phyloP scores from a whole-genome alignment of 768 basidiomycete genomes.

The Pulveroboletus sp. region DNA sequence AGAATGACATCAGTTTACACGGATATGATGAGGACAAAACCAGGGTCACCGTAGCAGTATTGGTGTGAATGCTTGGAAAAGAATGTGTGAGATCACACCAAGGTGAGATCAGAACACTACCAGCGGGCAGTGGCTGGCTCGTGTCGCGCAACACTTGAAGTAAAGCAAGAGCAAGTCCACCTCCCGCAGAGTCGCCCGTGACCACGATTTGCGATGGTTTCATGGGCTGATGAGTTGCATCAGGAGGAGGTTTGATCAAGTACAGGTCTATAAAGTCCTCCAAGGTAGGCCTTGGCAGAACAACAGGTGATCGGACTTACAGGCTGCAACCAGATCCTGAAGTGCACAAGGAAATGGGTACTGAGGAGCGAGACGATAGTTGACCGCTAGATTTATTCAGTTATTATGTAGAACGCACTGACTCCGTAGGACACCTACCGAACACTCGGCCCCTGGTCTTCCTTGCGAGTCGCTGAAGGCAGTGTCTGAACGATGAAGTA shows the following conservation, averaged over 20 bases:
- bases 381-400: slow-evolving; percentile 49
- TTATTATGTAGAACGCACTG: background rate
- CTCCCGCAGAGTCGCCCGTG: slow-evolving; percentile 91
- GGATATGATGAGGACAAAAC: background rate
- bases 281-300: background rate
- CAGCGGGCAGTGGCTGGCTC: slow-evolving; percentile 78
- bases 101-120: slow-evolving; percentile 85
- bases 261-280: slow-evolving; percentile 59
- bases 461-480: slow-evolving; percentile 79
- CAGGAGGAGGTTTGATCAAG: slow-evolving; percentile 82
- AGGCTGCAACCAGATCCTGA: slow-evolving; percentile 86
- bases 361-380: slow-evolving; percentile 89
- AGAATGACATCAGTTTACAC: background rate
- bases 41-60: slow-evolving; percentile 69
- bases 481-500: slow-evolving; percentile 42
- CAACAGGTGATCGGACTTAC: slow-evolving; percentile 37
- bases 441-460: slow-evolving; percentile 93
- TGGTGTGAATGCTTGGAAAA: slow-evolving; percentile 81
- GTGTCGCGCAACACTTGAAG: slow-evolving; percentile 85
- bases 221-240: slow-evolving; percentile 71
- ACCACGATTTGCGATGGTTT: slow-evolving; percentile 79
- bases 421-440: slow-evolving; percentile 36
- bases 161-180: slow-evolving; percentile 77
- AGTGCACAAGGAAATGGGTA: slow-evolving; percentile 94
- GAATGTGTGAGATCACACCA: slow-evolving; percentile 96